Percentiles rank a stretch among this genome's conserved stretches.
phyloP scores from a whole-genome alignment of 2,329 filamentous ascomycete genomes.

The Neurospora sp. region DNA sequence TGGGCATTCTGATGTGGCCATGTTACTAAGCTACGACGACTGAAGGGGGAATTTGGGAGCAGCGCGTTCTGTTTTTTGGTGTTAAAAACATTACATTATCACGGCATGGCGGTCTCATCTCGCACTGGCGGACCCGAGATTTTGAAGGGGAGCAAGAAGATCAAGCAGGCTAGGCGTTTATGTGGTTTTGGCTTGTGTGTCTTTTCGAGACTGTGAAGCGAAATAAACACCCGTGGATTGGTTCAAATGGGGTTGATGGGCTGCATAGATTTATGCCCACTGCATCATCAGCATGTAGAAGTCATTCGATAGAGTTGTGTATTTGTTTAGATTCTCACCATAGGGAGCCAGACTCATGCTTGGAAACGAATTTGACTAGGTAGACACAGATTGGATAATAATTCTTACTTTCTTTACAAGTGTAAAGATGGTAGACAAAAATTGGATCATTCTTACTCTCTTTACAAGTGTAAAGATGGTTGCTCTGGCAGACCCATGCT shows the following conservation, averaged over 20 bases:
- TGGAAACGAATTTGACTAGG: background rate
- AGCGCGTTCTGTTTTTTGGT: background rate
- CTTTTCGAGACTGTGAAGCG: background rate
- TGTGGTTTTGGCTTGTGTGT: background rate
- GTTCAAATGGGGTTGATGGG: background rate
- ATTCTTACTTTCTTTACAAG: background rate
- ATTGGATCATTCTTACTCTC: background rate
- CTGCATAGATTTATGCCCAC: background rate
- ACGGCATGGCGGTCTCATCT: background rate
- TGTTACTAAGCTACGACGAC: background rate
- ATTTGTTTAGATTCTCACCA: background rate
- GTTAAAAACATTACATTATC: background rate
- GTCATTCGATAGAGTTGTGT: background rate
- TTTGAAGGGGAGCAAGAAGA: background rate
- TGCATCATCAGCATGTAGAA: background rate
- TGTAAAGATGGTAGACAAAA: background rate
- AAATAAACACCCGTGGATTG: background rate
- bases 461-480: background rate
- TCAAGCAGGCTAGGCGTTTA: background rate
- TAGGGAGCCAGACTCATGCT: background rate
- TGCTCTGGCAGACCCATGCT: too few relatives aligned
- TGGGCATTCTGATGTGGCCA: background rate
- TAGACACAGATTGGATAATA: background rate
- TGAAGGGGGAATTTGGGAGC: background rate
- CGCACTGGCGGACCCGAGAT: background rate